A percentile compares a stretch with the other conserved stretches of the same genome.
These are phyloP conservation scores for Dactylis glomerata DNA, from an alignment of 176 grass and related monocot genomes.

Conservation along the genomic window DNA sequence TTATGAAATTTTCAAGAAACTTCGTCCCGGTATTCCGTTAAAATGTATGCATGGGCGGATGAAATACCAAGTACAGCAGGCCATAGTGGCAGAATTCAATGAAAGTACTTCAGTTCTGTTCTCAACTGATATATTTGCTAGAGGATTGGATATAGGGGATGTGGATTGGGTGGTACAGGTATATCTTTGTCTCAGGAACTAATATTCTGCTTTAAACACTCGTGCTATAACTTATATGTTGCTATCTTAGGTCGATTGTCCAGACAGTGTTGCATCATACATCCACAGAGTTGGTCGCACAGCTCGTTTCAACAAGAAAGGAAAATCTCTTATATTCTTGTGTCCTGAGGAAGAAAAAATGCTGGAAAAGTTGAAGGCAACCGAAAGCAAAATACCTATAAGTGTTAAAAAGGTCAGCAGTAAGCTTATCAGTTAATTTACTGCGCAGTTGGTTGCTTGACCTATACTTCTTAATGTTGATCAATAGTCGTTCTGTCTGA, in stretches of 20 bases:
- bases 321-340: constrained; percentile 80
- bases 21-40: constrained; percentile 91
- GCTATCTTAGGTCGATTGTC: constrained; percentile 73
- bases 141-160: constrained; percentile 82
- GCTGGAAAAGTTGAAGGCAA: constrained; percentile 75
- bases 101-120: constrained; percentile 83
- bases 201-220: constrained; percentile 10
- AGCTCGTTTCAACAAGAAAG: constrained; percentile 77
- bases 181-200: constrained; percentile 3
- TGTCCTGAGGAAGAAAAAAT: constrained; percentile 79
- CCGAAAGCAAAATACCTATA: constrained; percentile 84
- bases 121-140: constrained; percentile 78
- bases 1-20: constrained; percentile 83
- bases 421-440: not conserved
- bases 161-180: constrained; percentile 98
- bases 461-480: not conserved
- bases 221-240: constrained; percentile 16
- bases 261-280: constrained; percentile 61
- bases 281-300: constrained; percentile 97
- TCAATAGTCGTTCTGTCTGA: not conserved
- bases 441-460: not conserved
- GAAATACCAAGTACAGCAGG: constrained; percentile 55
- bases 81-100: constrained; percentile 63
- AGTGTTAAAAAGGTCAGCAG: constrained; percentile 45
- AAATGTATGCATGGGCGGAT: constrained; percentile 90